A percentile compares a stretch with the other conserved stretches of the same genome.
Conservation (phyloP, 345 rosid species). For the Aquilaria malaccensis region DNA sequence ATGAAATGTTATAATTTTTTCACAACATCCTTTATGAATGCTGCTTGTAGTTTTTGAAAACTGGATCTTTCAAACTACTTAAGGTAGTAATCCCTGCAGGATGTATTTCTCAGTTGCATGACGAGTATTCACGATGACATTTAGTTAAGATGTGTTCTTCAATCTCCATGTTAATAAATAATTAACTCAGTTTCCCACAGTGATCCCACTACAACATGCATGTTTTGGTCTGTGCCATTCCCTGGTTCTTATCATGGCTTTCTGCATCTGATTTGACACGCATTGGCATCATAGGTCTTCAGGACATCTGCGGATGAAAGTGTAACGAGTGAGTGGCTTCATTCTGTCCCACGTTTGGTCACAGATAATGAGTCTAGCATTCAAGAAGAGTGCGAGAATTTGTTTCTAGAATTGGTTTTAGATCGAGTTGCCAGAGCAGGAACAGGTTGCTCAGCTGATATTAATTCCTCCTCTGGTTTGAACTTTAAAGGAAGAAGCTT, state of each 20-base stretch:
- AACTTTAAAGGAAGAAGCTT: slow-evolving; percentile 21
- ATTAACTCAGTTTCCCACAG: no score
- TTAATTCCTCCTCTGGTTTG: slow-evolving; percentile 19
- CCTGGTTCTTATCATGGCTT: slow-evolving; percentile 10
- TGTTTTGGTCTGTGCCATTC: not conserved
- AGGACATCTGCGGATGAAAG: slow-evolving; percentile 55
- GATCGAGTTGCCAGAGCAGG: slow-evolving; percentile 62
- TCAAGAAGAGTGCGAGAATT: slow-evolving; percentile 90
- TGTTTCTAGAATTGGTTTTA: slow-evolving; percentile 79
- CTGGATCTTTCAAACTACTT: no score
- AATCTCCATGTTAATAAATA: no score
- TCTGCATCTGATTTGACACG: slow-evolving; percentile 12
- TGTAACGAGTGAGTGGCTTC: slow-evolving; percentile 81
- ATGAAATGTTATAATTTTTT: no score
- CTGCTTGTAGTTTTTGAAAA: no score
- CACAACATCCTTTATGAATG: no score
- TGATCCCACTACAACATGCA: no score
- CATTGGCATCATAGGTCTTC: slow-evolving; percentile 43
- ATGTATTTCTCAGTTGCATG: no score
- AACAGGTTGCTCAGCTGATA: slow-evolving; percentile 19
- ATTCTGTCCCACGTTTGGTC: slow-evolving; percentile 78
- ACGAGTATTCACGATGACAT: no score
- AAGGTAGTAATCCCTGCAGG: no score
- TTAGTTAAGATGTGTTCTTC: no score
- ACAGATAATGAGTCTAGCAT: slow-evolving; percentile 83